A percentile compares a stretch with the other conserved stretches of the same genome.
Evolutionary conservation across 306 rosid species (phyloP).

Genomic region (Prunus salicina): DNA sequence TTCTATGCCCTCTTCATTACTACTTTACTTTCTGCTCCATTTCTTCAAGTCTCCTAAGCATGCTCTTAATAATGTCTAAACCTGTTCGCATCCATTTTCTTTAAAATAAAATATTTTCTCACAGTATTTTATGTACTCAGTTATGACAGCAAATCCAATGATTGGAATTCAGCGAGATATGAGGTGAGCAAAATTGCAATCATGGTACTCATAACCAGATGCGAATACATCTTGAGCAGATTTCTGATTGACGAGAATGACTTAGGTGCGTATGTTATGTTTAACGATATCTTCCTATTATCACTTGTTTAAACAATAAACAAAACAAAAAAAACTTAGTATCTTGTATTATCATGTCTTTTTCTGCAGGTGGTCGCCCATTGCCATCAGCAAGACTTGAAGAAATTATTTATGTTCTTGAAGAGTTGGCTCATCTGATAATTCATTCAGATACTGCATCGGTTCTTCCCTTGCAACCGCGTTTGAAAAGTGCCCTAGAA

Average conservation of each 20-base stretch:
- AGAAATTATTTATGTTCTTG: constrained; percentile 70
- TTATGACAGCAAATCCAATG: constrained; percentile 36
- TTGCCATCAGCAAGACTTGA: constrained; percentile 82
- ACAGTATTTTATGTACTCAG: constrained; percentile 31
- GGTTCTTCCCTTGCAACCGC: constrained; percentile 56
- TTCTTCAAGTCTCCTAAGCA: neutral
- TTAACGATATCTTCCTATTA: neutral
- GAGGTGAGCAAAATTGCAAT: constrained; percentile 88
- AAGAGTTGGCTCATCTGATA: constrained; percentile 61
- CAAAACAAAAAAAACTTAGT: neutral
- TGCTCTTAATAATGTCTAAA: neutral
- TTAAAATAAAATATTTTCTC: neutral
- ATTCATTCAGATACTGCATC: constrained; percentile 66
- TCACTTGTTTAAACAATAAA: neutral
- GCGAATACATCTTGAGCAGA: constrained; percentile 75
- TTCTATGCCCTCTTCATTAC: neutral
- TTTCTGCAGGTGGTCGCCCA: constrained; percentile 63
- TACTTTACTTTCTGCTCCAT: neutral
- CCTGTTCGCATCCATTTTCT: neutral
- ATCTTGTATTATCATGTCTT: neutral
- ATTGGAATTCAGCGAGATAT: constrained; percentile 67
- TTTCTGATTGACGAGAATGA: constrained; percentile 71
- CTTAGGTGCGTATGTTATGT: constrained; percentile 48
- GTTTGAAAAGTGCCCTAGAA: constrained; percentile 50
- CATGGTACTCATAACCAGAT: constrained; percentile 64